Conservation (phyloP, 2,329 filamentous ascomycete species). For the Apiospora marii region DNA sequence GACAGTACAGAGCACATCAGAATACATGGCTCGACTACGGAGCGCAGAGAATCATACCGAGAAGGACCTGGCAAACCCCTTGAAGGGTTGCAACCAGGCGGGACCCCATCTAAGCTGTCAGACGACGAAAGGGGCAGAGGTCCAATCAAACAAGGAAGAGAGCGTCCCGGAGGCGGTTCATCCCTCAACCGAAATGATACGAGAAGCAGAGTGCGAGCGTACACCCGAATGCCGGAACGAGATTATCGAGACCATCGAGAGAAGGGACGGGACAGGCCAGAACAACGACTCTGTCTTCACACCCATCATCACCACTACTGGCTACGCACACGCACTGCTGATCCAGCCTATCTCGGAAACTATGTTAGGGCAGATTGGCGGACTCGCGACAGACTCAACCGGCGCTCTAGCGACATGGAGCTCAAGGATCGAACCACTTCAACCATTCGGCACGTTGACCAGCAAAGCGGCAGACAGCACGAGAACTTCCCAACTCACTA, state of each 20-base stretch:
- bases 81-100: background rate
- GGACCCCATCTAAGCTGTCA: background rate
- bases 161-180: too few relatives aligned
- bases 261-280: background rate
- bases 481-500: slow-evolving; percentile 37
- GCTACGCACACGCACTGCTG: slow-evolving; percentile 47
- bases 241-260: slow-evolving; percentile 23
- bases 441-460: slow-evolving; percentile 27
- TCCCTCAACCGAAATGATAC: background rate
- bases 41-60: background rate
- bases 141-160: background rate
- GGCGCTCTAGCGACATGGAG: slow-evolving; percentile 27
- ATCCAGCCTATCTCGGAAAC: slow-evolving; percentile 25
- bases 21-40: background rate
- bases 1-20: background rate
- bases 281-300: slow-evolving; percentile 56
- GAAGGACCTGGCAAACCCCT: background rate
- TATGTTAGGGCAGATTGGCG: slow-evolving; percentile 1
- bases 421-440: slow-evolving; percentile 23
- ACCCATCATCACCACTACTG: slow-evolving; percentile 71
- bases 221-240: slow-evolving; percentile 22
- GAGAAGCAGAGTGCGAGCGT: background rate
- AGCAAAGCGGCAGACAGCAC: slow-evolving; percentile 26
- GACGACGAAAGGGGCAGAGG: background rate
- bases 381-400: slow-evolving; percentile 22